Evolutionary conservation across 176 grass and related monocot species (phyloP).

Genomic region (Tuctoria greenei): DNA sequence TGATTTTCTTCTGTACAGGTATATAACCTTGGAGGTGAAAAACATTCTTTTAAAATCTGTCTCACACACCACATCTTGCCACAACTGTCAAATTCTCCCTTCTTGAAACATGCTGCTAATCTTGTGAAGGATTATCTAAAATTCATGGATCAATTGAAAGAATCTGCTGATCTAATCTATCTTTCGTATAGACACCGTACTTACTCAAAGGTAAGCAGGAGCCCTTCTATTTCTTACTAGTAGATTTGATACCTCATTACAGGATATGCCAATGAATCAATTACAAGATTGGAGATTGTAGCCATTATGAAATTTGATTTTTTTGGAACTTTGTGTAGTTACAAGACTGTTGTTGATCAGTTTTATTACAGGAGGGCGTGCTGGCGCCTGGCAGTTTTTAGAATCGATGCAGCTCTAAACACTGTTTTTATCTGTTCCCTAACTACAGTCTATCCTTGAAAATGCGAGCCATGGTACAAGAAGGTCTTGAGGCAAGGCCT

Average conservation of each 20-base stretch:
- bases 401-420: too few relatives aligned
- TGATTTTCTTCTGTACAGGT: conserved; percentile 57
- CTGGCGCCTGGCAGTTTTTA: too few relatives aligned
- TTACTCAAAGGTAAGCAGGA: conserved; percentile 72
- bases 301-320: too few relatives aligned
- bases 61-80: conserved; percentile 90
- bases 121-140: conserved; percentile 87
- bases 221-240: not conserved
- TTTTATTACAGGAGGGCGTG: too few relatives aligned
- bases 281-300: not conserved
- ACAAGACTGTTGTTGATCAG: too few relatives aligned
- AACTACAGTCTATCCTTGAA: too few relatives aligned
- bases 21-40: conserved; percentile 82
- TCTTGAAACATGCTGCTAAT: conserved; percentile 63
- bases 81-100: conserved; percentile 76
- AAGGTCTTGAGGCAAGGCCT: too few relatives aligned
- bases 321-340: too few relatives aligned
- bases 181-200: conserved; percentile 85
- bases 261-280: not conserved
- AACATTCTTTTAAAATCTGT: conserved; percentile 88
- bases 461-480: too few relatives aligned
- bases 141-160: conserved; percentile 97
- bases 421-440: too few relatives aligned
- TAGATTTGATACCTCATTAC: not conserved
- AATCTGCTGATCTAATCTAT: conserved; percentile 92